Evolutionary conservation across 2,329 filamentous ascomycete genomes (phyloP).

Genomic region (Colletotrichum sp.): DNA sequence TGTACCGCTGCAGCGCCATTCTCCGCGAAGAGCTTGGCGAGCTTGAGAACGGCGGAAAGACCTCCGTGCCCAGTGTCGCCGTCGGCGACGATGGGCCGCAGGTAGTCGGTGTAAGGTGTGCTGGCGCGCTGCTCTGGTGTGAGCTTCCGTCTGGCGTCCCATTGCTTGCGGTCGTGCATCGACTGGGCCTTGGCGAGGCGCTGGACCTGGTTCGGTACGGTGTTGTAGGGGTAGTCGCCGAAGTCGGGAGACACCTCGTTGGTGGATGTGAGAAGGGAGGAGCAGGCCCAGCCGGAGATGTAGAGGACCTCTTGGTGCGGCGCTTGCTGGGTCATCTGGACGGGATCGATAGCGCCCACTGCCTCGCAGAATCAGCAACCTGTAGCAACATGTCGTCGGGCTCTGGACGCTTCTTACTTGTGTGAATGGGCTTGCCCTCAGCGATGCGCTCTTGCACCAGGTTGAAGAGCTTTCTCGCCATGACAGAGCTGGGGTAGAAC

Average conservation of each 20-base stretch:
- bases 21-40: slow-evolving; percentile 97
- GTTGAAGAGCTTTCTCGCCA: slow-evolving; percentile 94
- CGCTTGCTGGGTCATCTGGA: slow-evolving; percentile 99
- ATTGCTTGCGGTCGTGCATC: slow-evolving; percentile 95
- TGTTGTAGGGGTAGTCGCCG: slow-evolving; percentile 99
- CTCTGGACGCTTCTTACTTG: slow-evolving; percentile 62
- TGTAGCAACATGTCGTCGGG: not conserved
- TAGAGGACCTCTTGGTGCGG: slow-evolving; percentile 95
- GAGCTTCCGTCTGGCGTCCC: slow-evolving; percentile 83
- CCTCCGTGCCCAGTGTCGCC: slow-evolving; percentile 97
- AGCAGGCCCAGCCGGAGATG: slow-evolving; percentile 97
- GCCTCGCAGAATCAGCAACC: slow-evolving; percentile 11
- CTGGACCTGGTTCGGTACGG: slow-evolving; percentile 97
- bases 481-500: slow-evolving; percentile 88
- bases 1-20: slow-evolving; percentile 96
- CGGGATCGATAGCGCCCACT: slow-evolving; percentile 98
- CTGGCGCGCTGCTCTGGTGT: slow-evolving; percentile 71
- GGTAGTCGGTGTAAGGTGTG: slow-evolving; percentile 87
- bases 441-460: slow-evolving; percentile 78
- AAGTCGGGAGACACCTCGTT: slow-evolving; percentile 99
- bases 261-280: slow-evolving; percentile 86
- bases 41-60: slow-evolving; percentile 88
- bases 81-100: slow-evolving; percentile 94
- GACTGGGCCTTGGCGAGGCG: slow-evolving; percentile 95
- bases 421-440: slow-evolving; percentile 88